Conservation (phyloP, 768 basidiomycete genomes). For the Calocybe cyanea region DNA sequence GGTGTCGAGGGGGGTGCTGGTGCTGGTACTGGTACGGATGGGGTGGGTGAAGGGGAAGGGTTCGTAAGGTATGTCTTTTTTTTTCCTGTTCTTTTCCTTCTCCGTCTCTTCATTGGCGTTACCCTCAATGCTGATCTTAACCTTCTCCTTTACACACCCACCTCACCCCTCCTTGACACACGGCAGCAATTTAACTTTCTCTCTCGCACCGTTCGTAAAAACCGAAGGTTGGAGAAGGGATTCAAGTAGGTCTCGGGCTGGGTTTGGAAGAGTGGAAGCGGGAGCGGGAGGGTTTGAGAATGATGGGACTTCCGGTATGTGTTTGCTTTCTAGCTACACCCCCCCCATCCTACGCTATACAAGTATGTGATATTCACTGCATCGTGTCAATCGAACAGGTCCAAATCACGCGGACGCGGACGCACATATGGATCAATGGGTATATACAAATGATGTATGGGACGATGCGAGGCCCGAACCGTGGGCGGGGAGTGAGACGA, state of each 20-base stretch:
- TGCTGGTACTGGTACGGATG: slow-evolving; percentile 29
- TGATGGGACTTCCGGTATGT: too few relatives aligned
- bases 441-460: slow-evolving; percentile 80
- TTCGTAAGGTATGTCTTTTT: slow-evolving; percentile 57
- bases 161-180: slow-evolving; percentile 3
- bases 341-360: too few relatives aligned
- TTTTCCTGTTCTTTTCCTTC: not conserved
- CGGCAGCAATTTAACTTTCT: slow-evolving; percentile 80
- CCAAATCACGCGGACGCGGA: too few relatives aligned
- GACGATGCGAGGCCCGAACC: slow-evolving; percentile 41
- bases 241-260: slow-evolving; percentile 53
- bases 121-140: slow-evolving; percentile 8
- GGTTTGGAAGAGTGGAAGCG: too few relatives aligned
- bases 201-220: slow-evolving; percentile 69
- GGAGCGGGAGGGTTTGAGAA: too few relatives aligned
- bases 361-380: too few relatives aligned
- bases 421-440: slow-evolving; percentile 65
- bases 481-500: slow-evolving; percentile 48
- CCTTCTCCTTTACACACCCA: not conserved
- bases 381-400: too few relatives aligned
- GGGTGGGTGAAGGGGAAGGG: slow-evolving; percentile 35
- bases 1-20: slow-evolving; percentile 27
- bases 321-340: too few relatives aligned
- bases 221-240: slow-evolving; percentile 79
- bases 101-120: not conserved